These are phyloP conservation scores for Fusarium albosuccineum DNA, from an alignment of 2,329 filamentous ascomycete genomes.

Conservation along the genomic window DNA sequence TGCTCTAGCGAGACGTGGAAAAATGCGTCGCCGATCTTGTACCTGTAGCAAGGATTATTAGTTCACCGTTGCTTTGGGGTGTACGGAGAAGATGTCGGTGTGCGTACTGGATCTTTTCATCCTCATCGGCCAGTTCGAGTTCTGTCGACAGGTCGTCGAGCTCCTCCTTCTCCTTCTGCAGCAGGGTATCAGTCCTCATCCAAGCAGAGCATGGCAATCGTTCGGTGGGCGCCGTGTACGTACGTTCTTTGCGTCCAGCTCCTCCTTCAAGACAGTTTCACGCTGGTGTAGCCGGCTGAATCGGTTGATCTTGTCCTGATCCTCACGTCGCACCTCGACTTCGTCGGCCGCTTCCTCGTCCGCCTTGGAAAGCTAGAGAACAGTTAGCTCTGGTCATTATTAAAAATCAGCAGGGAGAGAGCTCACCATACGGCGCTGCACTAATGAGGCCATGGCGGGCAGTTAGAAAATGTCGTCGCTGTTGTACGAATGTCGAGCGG, in stretches of 20 bases:
- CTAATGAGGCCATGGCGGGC: constrained; percentile 58
- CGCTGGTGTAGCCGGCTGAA: constrained; percentile 96
- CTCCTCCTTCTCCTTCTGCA: constrained; percentile 97
- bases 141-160: constrained; percentile 92
- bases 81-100: neutral
- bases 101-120: constrained; percentile 89
- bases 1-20: constrained; percentile 86
- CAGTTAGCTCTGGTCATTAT: constrained; percentile 22
- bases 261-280: constrained; percentile 82
- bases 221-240: constrained; percentile 46
- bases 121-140: constrained; percentile 94
- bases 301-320: constrained; percentile 98
- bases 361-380: constrained; percentile 85
- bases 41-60: constrained; percentile 65
- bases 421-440: constrained; percentile 72
- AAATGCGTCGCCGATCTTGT: constrained; percentile 97
- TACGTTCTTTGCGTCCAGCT: constrained; percentile 84
- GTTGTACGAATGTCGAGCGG: constrained; percentile 31
- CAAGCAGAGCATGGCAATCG: neutral
- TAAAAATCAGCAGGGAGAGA: accelerated
- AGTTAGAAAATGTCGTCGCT: constrained; percentile 26
- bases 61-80: neutral
- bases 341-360: constrained; percentile 89
- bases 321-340: constrained; percentile 92
- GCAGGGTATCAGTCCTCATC: constrained; percentile 39